Conservation (phyloP, 129 eudicot species). For the Flaveria sonorensis region DNA sequence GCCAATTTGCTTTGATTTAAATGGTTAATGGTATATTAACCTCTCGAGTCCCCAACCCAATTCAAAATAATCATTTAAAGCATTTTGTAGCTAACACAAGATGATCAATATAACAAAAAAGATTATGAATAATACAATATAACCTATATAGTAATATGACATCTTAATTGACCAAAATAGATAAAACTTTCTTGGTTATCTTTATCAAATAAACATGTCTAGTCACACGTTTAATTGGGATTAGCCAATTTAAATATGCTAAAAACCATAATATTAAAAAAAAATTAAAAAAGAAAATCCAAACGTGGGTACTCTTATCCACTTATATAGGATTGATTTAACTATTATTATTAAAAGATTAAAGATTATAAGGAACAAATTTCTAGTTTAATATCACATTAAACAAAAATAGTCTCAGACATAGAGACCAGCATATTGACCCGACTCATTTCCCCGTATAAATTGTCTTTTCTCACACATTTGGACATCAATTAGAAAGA, state of each 20-base stretch:
- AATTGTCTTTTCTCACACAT: slow-evolving; percentile 19
- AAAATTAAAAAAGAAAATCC: background rate
- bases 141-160: too few species aligned
- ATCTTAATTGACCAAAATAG: too few species aligned
- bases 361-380: slow-evolving; percentile 33
- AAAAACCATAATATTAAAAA: background rate
- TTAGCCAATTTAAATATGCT: background rate
- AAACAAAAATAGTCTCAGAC: slow-evolving; percentile 28
- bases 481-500: background rate
- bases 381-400: slow-evolving; percentile 27
- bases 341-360: slow-evolving; percentile 23
- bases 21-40: too few species aligned
- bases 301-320: slow-evolving; percentile 34
- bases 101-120: too few species aligned
- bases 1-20: too few species aligned
- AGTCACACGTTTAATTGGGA: background rate
- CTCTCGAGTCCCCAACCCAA: too few species aligned
- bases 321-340: slow-evolving; percentile 5
- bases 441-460: slow-evolving; percentile 25
- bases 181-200: background rate
- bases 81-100: too few species aligned
- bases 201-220: background rate
- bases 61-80: too few species aligned
- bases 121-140: too few species aligned
- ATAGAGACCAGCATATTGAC: slow-evolving; percentile 40